Evolutionary conservation across 1,284 basidiomycete species (phyloP), one percentile per base, ranked within the genome.

Genomic region (Fereydounia khargensis): DNA sequence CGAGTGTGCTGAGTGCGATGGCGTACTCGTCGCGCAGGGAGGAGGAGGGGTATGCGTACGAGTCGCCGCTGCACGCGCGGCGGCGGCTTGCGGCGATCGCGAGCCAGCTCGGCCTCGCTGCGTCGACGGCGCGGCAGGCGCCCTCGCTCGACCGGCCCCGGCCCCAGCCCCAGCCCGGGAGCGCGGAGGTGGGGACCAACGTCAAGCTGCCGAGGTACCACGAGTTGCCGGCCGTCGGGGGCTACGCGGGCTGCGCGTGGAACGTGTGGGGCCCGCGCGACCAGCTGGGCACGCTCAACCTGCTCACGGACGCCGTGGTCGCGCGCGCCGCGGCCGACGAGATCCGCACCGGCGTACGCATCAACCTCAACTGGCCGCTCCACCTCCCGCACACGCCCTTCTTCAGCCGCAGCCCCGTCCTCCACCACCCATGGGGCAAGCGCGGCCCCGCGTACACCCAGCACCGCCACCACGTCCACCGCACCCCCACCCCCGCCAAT

Each of bases 241-340:
- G 68, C 11, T 68, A 51, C 47, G 53, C 64, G 0, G 65, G 63
- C 21, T 62, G 58, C 55, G 86, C 86, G 1, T 87, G 86, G 86
- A 79, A 78, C 1, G 80, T 87, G 3, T 87, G 85, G 85, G 85
- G 85, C 17, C 74, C 79, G 30, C 81, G 83, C 17, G 86, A 87
- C 58, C 79, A 86, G 64, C 78, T 87, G 10, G 86, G 86, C 5
- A 87, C 85, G 2, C 77, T 87, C 39, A 87, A 87, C 70, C 53
- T 87, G 32, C 76, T 87, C 41, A 86, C 86, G 3, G 81, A 83
- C 16, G 80, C 82, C 7, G 79, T 86, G 7, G 84, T 87, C 13
- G 79, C 81, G 63, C 78, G 78, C 33, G 81, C 83, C 11, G 82
- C 84, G n/a, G 72, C 77, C 39, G 83, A 84, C 56, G 84, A 86